phyloP scores from a whole-genome alignment of 2,329 filamentous ascomycete genomes.

The Nakataea oryzae region DNA sequence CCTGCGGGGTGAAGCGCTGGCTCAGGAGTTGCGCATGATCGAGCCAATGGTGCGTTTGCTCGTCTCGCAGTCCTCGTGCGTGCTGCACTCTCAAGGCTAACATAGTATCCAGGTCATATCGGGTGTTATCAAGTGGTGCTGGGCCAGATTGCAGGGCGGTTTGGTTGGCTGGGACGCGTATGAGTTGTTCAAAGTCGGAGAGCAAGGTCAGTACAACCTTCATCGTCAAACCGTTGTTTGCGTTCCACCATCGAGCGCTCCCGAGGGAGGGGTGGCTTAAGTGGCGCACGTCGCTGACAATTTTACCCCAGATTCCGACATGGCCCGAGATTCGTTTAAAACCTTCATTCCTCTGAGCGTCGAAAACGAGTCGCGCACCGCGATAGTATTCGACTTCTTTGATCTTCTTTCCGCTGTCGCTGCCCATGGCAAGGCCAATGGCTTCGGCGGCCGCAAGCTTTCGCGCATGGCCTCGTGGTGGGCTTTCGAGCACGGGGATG shows the following conservation, averaged over 20 bases:
- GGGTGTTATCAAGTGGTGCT: conserved; percentile 96
- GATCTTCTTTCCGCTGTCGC: conserved; percentile 85
- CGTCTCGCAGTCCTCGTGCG: not conserved
- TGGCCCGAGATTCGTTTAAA: conserved; percentile 87
- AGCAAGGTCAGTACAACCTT: conserved; percentile 56
- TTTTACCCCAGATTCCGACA: conserved; percentile 61
- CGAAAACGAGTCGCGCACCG: conserved; percentile 72
- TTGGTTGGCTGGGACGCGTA: conserved; percentile 97
- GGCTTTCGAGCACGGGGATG: conserved; percentile 88
- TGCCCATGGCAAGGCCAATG: conserved; percentile 87
- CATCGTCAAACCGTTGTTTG: not conserved
- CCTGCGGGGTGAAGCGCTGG: conserved; percentile 58
- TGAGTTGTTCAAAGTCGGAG: conserved; percentile 88
- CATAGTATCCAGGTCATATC: conserved; percentile 60
- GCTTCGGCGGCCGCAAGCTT: conserved; percentile 83
- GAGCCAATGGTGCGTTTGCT: conserved; percentile 71
- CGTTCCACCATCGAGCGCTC: not conserved
- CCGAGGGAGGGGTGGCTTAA: not conserved
- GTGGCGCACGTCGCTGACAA: not conserved
- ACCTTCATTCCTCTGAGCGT: conserved; percentile 94
- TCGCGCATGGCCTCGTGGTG: conserved; percentile 97
- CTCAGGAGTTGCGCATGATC: conserved; percentile 81
- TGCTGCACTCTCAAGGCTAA: conserved; percentile 11
- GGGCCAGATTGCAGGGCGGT: conserved; percentile 82
- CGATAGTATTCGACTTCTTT: conserved; percentile 94